phyloP scores from a whole-genome alignment of 2,329 filamentous ascomycete genomes.

The Malbranchea zuffiana region DNA sequence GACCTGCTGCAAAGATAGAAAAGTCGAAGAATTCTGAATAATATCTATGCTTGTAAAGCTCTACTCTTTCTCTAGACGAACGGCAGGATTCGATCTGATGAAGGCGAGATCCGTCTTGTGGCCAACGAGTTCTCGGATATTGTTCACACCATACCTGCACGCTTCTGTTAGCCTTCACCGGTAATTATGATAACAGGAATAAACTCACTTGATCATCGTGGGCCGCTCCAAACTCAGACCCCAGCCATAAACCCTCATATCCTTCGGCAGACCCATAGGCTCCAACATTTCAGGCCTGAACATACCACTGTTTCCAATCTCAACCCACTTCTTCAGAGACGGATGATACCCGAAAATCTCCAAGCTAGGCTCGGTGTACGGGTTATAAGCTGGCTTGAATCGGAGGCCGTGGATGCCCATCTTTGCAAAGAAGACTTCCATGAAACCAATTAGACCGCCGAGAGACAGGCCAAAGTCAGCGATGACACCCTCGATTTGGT shows the following conservation, averaged over 20 bases:
- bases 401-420: conserved; percentile 81
- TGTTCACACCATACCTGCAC: conserved; percentile 58
- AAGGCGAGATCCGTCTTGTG: conserved; percentile 94
- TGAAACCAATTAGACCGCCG: conserved; percentile 85
- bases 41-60: no score
- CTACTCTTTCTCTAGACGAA: conserved; percentile 76
- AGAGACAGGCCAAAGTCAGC: conserved; percentile 89
- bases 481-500: conserved; percentile 97
- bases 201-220: conserved; percentile 86
- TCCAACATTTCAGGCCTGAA: conserved; percentile 97
- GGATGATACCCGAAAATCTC: conserved; percentile 96
- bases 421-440: conserved; percentile 90
- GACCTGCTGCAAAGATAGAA: no score
- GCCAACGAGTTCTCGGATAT: conserved; percentile 83
- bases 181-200: conserved; percentile 9
- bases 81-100: conserved; percentile 82
- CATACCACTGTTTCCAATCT: conserved; percentile 98
- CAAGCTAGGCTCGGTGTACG: conserved; percentile 92
- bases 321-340: conserved; percentile 79
- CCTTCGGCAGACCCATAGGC: conserved; percentile 82
- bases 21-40: no score
- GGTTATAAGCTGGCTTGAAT: conserved; percentile 97
- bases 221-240: conserved; percentile 84
- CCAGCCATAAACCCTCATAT: conserved; percentile 90
- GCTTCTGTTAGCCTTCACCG: neutral